Evolutionary conservation across 1,139 yeast species (phyloP).

Genomic region (Meyerozyma sp.): DNA sequence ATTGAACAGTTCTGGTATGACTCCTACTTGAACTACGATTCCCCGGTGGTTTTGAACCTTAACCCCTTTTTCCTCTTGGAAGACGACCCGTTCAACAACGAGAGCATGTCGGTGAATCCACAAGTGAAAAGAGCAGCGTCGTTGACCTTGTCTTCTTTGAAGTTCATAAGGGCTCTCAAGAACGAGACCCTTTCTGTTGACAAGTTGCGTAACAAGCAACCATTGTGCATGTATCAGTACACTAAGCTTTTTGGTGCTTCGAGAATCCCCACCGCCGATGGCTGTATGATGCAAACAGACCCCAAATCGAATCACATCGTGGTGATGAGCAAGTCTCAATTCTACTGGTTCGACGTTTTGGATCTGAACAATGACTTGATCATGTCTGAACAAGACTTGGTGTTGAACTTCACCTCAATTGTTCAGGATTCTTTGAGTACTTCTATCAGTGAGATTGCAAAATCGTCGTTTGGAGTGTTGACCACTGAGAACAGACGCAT

Average conservation of each 20-base stretch:
- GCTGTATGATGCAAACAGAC: conserved; percentile 85
- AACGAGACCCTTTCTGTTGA: conserved; percentile 76
- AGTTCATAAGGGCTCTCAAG: conserved; percentile 75
- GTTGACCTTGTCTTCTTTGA: conserved; percentile 69
- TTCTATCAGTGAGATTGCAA: conserved; percentile 62
- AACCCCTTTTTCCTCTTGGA: conserved; percentile 85
- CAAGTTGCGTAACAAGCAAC: conserved; percentile 53
- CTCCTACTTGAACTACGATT: conserved; percentile 78
- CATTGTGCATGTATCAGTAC: conserved; percentile 87
- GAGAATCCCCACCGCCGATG: conserved; percentile 71
- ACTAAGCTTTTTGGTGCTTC: conserved; percentile 81
- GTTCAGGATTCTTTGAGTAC: conserved; percentile 64
- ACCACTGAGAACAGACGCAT: conserved; percentile 84
- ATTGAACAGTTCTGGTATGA: conserved; percentile 95
- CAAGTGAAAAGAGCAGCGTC: conserved; percentile 82
- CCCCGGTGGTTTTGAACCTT: conserved; percentile 81
- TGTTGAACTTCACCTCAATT: conserved; percentile 69
- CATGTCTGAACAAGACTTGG: conserved; percentile 68
- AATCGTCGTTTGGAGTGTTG: conserved; percentile 80
- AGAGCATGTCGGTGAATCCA: conserved; percentile 44
- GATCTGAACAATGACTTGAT: conserved; percentile 66
- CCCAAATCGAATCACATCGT: conserved; percentile 70
- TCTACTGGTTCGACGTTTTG: conserved; percentile 90
- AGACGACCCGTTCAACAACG: conserved; percentile 84
- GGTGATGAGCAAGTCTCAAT: conserved; percentile 81